Base-by-base conservation (phyloP, 23 red algal genomes). In the Gracilariopsis chorda region DNA sequence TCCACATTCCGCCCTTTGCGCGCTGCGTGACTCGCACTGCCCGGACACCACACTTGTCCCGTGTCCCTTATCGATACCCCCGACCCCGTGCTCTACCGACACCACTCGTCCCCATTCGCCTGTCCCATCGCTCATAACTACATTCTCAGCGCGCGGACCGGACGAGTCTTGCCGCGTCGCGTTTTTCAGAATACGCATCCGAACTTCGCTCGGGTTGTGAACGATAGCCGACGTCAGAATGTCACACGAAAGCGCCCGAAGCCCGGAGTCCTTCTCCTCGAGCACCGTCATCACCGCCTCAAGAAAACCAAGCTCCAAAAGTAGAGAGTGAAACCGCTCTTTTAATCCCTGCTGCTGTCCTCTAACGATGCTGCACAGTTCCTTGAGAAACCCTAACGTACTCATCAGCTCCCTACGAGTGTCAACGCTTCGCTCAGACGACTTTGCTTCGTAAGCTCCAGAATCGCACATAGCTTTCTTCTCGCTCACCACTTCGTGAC, bases 301-400 rank as follows among this genome's bases (percentile, higher is more conserved):
- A 37, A 88, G 62, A 25, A 88, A 11, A n/a, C 83, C 83, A 72
- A 88, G 65, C 45, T 88, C 83, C 32, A 52, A 53, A 5, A 72
- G 83, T 48, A 88, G 17, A 12, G 64, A 58, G 33, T 88, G 42
- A 28, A 88, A 88, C 25, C 83, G 42, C 46, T 44, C 45, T 20
- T 45, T 49, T 30, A 88, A 32, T 21, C 11, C 59, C 13, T 48
- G 19, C 14, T 88, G 62, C 53, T 88, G 83, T 13, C 68, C 48
- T n/a, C 68, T 68, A 27, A 67, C 83, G 25, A 88, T 44, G 10
- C 48, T 30, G 60, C 83, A 88, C 30, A 72, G 60, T 33, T 88
- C 83, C 37, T 62, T 56, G 14, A 88, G 25, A 32, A 88, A 88
- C 51, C 83, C 64, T 35, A 88, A 47, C 46, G 68, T 73, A 48